phyloP scores from a whole-genome alignment of 192 early-diverging fungal species.

The Rhizophagus sp. region DNA sequence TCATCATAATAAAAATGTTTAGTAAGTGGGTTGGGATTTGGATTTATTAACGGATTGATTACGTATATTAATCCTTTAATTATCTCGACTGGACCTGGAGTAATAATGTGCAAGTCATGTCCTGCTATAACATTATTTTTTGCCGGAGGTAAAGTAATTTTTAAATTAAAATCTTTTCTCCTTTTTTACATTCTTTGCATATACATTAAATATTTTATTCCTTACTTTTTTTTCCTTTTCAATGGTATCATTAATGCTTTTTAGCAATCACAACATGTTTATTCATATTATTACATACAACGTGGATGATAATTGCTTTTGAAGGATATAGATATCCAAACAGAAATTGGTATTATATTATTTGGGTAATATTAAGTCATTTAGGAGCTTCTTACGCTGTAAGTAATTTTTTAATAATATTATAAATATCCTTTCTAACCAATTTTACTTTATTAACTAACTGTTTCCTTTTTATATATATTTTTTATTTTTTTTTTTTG shows the following conservation, averaged over 20 bases:
- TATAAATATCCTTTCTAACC: background rate
- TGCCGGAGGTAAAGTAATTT: slow-evolving; percentile 56
- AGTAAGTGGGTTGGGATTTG: slow-evolving; percentile 73
- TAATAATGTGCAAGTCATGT: slow-evolving; percentile 68
- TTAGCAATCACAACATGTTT: slow-evolving; percentile 69
- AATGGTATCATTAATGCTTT: background rate
- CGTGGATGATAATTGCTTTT: slow-evolving; percentile 78
- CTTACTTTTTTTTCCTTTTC: background rate
- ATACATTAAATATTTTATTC: background rate
- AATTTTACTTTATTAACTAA: background rate
- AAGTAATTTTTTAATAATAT: slow-evolving; percentile 24
- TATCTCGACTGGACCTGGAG: slow-evolving; percentile 70
- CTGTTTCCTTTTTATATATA: background rate
- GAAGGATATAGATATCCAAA: slow-evolving; percentile 55
- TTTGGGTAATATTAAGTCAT: slow-evolving; percentile 60
- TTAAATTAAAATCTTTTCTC: background rate
- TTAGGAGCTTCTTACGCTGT: slow-evolving; percentile 70
- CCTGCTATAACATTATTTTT: slow-evolving; percentile 62
- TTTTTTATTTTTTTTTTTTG: too few species aligned
- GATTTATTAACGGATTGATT: slow-evolving; percentile 69
- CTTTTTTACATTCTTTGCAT: too few species aligned
- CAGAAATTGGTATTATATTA: slow-evolving; percentile 45
- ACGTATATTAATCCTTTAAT: slow-evolving; percentile 67
- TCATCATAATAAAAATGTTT: background rate
- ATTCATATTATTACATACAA: slow-evolving; percentile 69